Percentiles rank a stretch among this genome's conserved stretches.
phyloP scores from a whole-genome alignment of 441 rosid species.

The Geranium incanum region DNA sequence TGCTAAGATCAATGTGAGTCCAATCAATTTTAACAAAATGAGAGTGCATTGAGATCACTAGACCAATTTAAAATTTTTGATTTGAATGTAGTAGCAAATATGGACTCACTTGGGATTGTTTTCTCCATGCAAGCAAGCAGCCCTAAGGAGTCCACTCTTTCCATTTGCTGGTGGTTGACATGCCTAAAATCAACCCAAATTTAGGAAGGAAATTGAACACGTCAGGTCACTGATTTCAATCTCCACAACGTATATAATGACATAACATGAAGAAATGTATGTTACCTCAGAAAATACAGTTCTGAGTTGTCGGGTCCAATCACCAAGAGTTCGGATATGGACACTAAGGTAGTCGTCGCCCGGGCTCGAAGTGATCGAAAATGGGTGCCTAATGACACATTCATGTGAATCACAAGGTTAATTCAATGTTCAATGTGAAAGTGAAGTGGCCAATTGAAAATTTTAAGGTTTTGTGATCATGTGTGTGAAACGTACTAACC shows the following conservation, averaged over 20 bases:
- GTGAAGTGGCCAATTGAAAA: not conserved
- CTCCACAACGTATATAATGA: not conserved
- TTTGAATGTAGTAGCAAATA: too few relatives aligned
- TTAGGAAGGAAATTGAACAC: not conserved
- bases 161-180: slow-evolving; percentile 42
- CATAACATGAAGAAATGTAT: not conserved
- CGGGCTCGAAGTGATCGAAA: slow-evolving; percentile 89
- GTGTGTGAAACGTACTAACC: slow-evolving; percentile 29
- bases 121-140: slow-evolving; percentile 33
- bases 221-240: not conserved
- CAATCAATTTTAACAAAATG: too few relatives aligned
- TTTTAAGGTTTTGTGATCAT: not conserved
- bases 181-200: slow-evolving; percentile 23
- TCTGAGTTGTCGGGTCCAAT: slow-evolving; percentile 80
- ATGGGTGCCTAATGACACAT: slow-evolving; percentile 56
- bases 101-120: slow-evolving; percentile 36
- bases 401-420: too few relatives aligned
- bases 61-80: too few relatives aligned
- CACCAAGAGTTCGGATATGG: slow-evolving; percentile 51
- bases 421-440: not conserved
- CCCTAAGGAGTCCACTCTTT: slow-evolving; percentile 46
- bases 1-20: too few relatives aligned
- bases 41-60: too few relatives aligned
- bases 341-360: slow-evolving; percentile 43
- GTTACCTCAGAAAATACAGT: slow-evolving; percentile 69